phyloP scores from a whole-genome alignment of 768 basidiomycete genomes.

The Boletellus sp. region DNA sequence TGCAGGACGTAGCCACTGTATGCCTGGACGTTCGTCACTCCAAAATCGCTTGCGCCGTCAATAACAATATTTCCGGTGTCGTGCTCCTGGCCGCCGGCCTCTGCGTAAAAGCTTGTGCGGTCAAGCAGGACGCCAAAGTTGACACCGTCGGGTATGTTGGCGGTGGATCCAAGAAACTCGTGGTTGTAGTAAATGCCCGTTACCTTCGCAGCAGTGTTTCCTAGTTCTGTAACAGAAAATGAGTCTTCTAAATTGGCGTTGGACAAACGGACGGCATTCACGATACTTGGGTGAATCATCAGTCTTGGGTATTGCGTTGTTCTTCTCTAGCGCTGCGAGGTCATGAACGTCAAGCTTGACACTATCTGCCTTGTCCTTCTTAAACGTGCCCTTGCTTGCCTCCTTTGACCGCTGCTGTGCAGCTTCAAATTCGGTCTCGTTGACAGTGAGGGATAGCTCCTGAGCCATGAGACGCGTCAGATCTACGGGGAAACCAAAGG shows the following conservation, averaged over 20 bases:
- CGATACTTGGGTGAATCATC: slow-evolving; percentile 91
- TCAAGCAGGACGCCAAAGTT: slow-evolving; percentile 87
- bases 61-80: slow-evolving; percentile 95
- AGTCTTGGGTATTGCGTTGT: slow-evolving; percentile 77
- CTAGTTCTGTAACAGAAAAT: slow-evolving; percentile 50
- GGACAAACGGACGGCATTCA: slow-evolving; percentile 36
- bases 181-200: slow-evolving; percentile 85
- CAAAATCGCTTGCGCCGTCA: slow-evolving; percentile 88
- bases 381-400: slow-evolving; percentile 81
- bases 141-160: slow-evolving; percentile 56
- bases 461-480: slow-evolving; percentile 96
- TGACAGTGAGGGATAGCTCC: slow-evolving; percentile 79
- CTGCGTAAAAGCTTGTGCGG: slow-evolving; percentile 94
- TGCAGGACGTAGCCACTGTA: slow-evolving; percentile 97
- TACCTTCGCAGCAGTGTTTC: slow-evolving; percentile 71
- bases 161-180: slow-evolving; percentile 66
- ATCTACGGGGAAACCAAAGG: slow-evolving; percentile 97
- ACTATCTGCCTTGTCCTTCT: slow-evolving; percentile 60
- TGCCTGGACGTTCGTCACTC: slow-evolving; percentile 88
- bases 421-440: slow-evolving; percentile 83
- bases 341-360: slow-evolving; percentile 97
- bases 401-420: slow-evolving; percentile 88
- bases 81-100: slow-evolving; percentile 95
- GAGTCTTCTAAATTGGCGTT: background rate
- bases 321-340: slow-evolving; percentile 79